A percentile compares a stretch with the other conserved stretches of the same genome.
Evolutionary conservation across 106 monocot species (phyloP).

Genomic region (Dendrobium chrysotoxum): DNA sequence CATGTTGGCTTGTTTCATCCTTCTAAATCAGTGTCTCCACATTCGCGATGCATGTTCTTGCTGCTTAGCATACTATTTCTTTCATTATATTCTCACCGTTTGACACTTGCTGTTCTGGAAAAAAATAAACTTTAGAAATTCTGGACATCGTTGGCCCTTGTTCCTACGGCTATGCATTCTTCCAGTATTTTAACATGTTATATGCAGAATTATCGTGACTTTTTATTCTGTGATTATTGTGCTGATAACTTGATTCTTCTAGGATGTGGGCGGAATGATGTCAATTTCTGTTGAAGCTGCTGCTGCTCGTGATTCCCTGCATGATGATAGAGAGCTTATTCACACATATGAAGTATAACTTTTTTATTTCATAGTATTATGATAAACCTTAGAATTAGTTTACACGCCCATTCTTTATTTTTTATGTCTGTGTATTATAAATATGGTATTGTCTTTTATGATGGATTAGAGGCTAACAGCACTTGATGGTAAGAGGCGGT

Average conservation of each 20-base stretch:
- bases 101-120: background rate
- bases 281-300: conserved; percentile 99
- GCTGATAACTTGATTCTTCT: conserved; percentile 12
- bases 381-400: background rate
- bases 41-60: background rate
- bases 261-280: conserved; percentile 99
- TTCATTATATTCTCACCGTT: background rate
- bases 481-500: conserved; percentile 92
- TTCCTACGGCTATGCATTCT: too few species aligned
- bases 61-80: background rate
- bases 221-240: background rate
- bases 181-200: background rate
- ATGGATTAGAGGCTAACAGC: conserved; percentile 81
- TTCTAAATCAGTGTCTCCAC: background rate
- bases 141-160: background rate
- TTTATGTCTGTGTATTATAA: background rate
- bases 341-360: conserved; percentile 82
- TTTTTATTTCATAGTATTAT: background rate
- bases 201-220: background rate
- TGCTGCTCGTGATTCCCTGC: conserved; percentile 90
- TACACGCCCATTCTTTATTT: background rate
- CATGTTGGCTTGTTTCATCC: background rate
- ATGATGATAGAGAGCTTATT: conserved; percentile 83
- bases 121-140: background rate
- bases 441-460: conserved; percentile 8